Evolutionary conservation across 1,284 basidiomycete genomes (phyloP), one percentile per base, ranked within the genome.

Genomic region (Cutaneotrichosporon spelunceum): DNA sequence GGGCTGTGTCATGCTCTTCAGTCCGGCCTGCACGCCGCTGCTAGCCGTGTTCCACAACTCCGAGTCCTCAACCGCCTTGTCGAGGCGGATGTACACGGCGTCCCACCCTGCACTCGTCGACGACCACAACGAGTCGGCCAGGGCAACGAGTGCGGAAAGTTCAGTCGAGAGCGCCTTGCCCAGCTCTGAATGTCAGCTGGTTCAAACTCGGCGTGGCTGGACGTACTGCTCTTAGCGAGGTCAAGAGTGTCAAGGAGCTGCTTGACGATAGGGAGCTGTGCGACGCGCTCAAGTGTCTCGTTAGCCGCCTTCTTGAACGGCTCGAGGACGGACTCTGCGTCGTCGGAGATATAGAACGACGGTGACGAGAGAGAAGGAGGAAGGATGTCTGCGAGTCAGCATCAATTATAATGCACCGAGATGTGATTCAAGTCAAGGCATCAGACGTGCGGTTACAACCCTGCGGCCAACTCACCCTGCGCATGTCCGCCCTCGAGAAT

Each of bases 1-100:
- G 3, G 70, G 70, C 36, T 65, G 61, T 23, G 76, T 77, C 78
- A 79, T 78, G 24, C 72, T 66, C 62, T 71, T 67, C 39, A 79
- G 68, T 56, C 76, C 73, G 24, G 74, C 78, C 59, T 74, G 66
- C 29, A 78, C 62, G 39, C 70, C 71, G 57, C 66, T 59, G 21
- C 68, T 63, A 2, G 77, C 77, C n/a, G 68, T 67, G 59, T 71
- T 70, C 70, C 72, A 73, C 4, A 75, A 68, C 49, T 71, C 72
- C 11, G 68, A 66, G 6, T 66, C 68, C 26, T 63, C 55, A 26
- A 68, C 61, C 3, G 71, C 65, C 34, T 68, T 61, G 14, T 62
- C 66, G 29, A 79, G 68, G 9, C 70, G 70, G 49, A 78, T 72
- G 33, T 65, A 63, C 58, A 78, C 73, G 14, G 77, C 72, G 54